These are phyloP conservation scores for Populus pruinosa DNA, from an alignment of 345 rosid genomes.

Conservation along the genomic window DNA sequence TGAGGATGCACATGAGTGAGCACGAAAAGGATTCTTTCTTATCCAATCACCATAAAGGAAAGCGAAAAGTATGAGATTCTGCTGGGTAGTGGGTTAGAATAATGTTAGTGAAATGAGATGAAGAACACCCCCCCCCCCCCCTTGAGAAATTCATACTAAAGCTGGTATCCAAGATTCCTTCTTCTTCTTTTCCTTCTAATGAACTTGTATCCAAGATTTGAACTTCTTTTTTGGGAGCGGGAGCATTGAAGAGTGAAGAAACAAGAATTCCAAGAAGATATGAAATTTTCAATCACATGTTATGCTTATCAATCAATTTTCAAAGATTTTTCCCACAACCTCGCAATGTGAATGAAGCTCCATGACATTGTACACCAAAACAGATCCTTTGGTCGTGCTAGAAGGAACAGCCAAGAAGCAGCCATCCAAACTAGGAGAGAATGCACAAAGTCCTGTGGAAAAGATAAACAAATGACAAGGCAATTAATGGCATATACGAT, in stretches of 20 bases:
- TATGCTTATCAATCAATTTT: neutral
- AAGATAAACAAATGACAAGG: constrained; percentile 1
- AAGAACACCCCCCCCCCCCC: neutral
- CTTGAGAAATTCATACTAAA: too few species aligned
- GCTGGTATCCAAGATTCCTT: too few species aligned
- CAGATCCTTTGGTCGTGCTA: constrained; percentile 70
- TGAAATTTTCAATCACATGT: neutral
- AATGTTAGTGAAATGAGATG: neutral
- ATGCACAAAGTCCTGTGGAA: constrained; percentile 71
- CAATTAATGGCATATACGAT: neutral
- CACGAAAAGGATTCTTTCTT: neutral
- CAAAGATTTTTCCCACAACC: constrained; percentile 39
- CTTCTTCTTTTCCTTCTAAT: too few species aligned
- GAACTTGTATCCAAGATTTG: too few species aligned
- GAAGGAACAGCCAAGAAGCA: constrained; percentile 97
- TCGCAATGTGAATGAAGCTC: constrained; percentile 77
- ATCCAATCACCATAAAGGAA: neutral
- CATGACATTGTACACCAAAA: constrained; percentile 79
- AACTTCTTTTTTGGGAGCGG: too few species aligned
- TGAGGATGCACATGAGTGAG: neutral
- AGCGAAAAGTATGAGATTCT: neutral
- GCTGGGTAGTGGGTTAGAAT: too few species aligned
- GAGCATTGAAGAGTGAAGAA: too few species aligned
- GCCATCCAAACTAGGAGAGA: constrained; percentile 73
- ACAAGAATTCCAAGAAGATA: neutral